Evolutionary conservation across 163 green algal species (phyloP), one percentile per base, ranked within the genome.

Genomic region (Volvox carteri): DNA sequence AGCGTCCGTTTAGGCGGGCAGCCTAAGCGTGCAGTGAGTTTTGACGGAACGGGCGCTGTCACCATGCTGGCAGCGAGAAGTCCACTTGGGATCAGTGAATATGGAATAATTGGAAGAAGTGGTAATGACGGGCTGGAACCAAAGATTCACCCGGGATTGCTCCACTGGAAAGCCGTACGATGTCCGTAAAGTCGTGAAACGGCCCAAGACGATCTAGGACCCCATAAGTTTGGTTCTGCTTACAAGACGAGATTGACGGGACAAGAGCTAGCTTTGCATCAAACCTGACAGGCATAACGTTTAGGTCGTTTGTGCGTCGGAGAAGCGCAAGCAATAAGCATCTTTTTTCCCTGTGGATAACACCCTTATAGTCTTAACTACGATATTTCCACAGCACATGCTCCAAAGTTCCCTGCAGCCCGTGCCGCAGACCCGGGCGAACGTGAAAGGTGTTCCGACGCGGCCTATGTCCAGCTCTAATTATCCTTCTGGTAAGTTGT

Each of bases 401-500:
- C 75, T 70, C 75, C 48, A 54, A 58, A 70, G 48, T 19, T 50
- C 75, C 30, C 50, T 84, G 73, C 44, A 80, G 73, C 44, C 44
- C 41, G 73, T 80, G 16, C 52, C 30, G 77, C 77, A 85, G 52
- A 48, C 50, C 33, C 62, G 77, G 77, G 77, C 52, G 50, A 85
- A 37, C 77, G 52, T 85, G 35, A 73, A 65, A 48, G 52, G 77
- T 65, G 46, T 80, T 4, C 65, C 21, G 58, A 72, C 79, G 42
- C 60, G 79, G 81, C 81, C 65, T 87, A 87, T 87, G 81, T 70
- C 58, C 44, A 87, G 79, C 81, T 87, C 81, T 5, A 87, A 68
- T 33, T 87, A 79, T 37, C 33, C 80, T 35, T 52, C 80, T 68
- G 80, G 80, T 87, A 14, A 70, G 62, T 21, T 41, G 48, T 28